Conservation (phyloP, 1,284 basidiomycete species). For the Cryptococcus wingfieldii region DNA sequence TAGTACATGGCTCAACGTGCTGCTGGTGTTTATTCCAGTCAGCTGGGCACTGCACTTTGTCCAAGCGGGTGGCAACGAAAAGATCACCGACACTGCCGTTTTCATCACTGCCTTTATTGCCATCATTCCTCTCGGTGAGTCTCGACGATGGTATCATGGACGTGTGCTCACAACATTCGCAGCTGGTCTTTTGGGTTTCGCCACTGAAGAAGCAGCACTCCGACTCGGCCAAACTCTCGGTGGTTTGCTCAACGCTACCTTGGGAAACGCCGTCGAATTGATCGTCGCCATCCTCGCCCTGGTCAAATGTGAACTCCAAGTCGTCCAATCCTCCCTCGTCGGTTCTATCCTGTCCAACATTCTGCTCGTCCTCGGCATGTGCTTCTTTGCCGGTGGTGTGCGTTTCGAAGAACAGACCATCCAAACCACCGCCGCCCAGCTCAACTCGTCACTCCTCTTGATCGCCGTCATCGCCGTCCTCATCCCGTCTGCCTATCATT, state of each 20-base stretch:
- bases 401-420: conserved; percentile 47
- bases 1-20: conserved; percentile 50
- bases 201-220: conserved; percentile 79
- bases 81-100: conserved; percentile 42
- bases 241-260: conserved; percentile 77
- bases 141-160: neutral
- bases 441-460: conserved; percentile 53
- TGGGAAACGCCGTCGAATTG: conserved; percentile 57
- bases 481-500: conserved; percentile 52
- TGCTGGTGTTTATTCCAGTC: conserved; percentile 51
- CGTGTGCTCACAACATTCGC: conserved; percentile 58
- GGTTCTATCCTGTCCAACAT: conserved; percentile 63
- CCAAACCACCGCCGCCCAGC: conserved; percentile 47
- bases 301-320: conserved; percentile 51
- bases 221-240: conserved; percentile 72
- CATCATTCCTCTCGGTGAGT: conserved; percentile 49
- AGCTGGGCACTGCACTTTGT: conserved; percentile 51
- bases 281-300: conserved; percentile 46
- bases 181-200: conserved; percentile 76
- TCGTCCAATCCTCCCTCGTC: conserved; percentile 53
- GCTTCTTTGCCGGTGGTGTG: conserved; percentile 49
- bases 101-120: conserved; percentile 47
- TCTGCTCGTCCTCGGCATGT: conserved; percentile 76
- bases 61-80: conserved; percentile 33
- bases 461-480: conserved; percentile 53